Conservation (phyloP, 2,329 filamentous ascomycete genomes). For the Talaromyces sp. region DNA sequence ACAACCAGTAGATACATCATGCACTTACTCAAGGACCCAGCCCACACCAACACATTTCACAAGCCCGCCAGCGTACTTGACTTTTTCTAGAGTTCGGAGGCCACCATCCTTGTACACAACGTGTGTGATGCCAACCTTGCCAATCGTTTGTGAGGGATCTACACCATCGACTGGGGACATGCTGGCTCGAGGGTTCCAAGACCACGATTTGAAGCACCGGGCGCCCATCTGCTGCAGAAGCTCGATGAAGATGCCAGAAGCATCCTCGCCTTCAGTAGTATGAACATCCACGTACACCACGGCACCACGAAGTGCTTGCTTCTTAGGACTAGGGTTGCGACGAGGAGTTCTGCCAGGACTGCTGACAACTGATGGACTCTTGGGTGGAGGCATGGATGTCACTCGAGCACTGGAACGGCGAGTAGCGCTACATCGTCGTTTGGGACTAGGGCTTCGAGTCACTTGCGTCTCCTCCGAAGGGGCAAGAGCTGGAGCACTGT, state of each 20-base stretch:
- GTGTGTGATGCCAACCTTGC: conserved; percentile 77
- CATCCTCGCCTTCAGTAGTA: conserved; percentile 78
- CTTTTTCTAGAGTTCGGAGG: conserved; percentile 78
- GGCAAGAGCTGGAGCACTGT: conserved; percentile 25
- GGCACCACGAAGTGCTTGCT: conserved; percentile 65
- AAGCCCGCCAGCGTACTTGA: conserved; percentile 69
- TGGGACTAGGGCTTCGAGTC: conserved; percentile 22
- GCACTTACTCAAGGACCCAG: conserved; percentile 83
- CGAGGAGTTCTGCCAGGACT: conserved; percentile 34
- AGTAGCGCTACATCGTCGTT: conserved; percentile 17
- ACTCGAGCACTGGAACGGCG: conserved; percentile 16
- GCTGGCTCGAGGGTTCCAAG: conserved; percentile 66
- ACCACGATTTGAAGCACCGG: conserved; percentile 74
- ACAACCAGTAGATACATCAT: background rate
- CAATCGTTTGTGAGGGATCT: conserved; percentile 32
- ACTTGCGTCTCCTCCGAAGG: conserved; percentile 30
- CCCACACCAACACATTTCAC: conserved; percentile 85
- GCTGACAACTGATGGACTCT: conserved; percentile 20
- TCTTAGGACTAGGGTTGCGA: conserved; percentile 24
- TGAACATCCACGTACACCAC: conserved; percentile 83
- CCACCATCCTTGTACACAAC: conserved; percentile 89
- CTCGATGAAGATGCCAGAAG: conserved; percentile 78
- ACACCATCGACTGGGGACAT: conserved; percentile 37
- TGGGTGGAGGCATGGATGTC: conserved; percentile 11
- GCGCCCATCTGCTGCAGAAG: conserved; percentile 81